phyloP scores from a whole-genome alignment of 306 rosid genomes.

The Vachellia pachyceras region DNA sequence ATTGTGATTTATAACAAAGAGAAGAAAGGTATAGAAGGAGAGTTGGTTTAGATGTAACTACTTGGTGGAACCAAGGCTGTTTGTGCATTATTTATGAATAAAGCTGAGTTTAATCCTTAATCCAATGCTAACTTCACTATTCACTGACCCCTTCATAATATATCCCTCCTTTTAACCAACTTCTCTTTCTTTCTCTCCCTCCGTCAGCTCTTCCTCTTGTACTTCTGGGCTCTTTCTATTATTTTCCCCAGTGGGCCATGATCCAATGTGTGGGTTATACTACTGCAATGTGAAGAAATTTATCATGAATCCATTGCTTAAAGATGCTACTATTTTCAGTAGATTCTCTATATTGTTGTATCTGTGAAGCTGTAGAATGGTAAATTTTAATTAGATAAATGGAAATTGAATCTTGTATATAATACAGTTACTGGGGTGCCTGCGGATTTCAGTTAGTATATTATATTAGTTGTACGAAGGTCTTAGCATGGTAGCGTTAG shows the following conservation, averaged over 20 bases:
- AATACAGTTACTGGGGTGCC: conserved; percentile 2
- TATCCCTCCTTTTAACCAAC: background rate
- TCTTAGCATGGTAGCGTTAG: no score
- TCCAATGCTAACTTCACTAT: no score
- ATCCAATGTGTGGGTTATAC: background rate
- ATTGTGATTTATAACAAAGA: no score
- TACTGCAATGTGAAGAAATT: no score
- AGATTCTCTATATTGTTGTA: conserved; percentile 7
- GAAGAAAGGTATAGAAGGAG: no score
- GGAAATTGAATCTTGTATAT: background rate
- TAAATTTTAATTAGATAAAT: conserved; percentile 11
- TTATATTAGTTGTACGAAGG: conserved; percentile 6
- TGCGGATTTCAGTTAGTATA: conserved; percentile 8
- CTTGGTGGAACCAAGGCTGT: background rate
- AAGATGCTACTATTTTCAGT: conserved; percentile 25
- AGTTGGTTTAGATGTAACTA: background rate
- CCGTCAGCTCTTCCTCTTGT: no score
- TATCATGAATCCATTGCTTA: background rate
- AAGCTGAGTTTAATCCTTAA: no score
- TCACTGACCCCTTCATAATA: background rate
- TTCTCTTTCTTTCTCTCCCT: no score
- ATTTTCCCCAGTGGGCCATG: background rate
- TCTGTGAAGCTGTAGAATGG: background rate
- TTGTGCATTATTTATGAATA: no score
- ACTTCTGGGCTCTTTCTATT: background rate